Evolutionary conservation across 805 yeast species (phyloP).

Genomic region (Saccharomycopsis fibuligera): DNA sequence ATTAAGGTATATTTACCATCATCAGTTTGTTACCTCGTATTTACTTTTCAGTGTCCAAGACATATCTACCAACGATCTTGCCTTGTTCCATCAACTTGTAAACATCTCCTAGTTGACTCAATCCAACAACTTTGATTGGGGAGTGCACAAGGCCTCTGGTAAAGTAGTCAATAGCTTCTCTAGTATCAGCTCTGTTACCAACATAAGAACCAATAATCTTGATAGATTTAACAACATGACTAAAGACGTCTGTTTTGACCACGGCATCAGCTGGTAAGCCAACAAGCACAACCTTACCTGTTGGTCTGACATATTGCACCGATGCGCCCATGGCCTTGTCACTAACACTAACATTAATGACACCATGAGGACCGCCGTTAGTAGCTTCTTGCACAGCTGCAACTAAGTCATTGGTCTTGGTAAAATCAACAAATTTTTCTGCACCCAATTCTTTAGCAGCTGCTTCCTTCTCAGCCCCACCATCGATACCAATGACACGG

Average conservation of each 20-base stretch:
- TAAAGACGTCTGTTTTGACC: conserved; percentile 44
- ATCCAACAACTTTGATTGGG: conserved; percentile 50
- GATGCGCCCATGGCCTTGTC: conserved; percentile 60
- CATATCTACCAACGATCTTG: conserved; percentile 58
- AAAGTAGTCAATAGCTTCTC: conserved; percentile 53
- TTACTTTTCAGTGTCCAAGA: conserved; percentile 41
- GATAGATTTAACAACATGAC: conserved; percentile 48
- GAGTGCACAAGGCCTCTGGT: conserved; percentile 45
- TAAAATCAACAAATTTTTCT: conserved; percentile 57
- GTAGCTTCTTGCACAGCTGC: conserved; percentile 51
- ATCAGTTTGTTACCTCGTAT: background rate
- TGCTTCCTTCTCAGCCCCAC: conserved; percentile 56
- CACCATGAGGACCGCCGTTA: conserved; percentile 73
- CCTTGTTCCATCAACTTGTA: conserved; percentile 55
- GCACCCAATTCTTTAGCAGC: conserved; percentile 58
- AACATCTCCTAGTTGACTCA: conserved; percentile 42
- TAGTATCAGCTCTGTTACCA: conserved; percentile 55
- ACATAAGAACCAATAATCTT: conserved; percentile 52
- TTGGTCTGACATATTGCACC: conserved; percentile 51
- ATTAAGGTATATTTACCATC: background rate
- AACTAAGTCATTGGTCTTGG: conserved; percentile 46
- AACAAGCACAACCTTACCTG: conserved; percentile 56
- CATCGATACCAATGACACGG: conserved; percentile 67
- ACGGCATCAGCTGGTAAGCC: conserved; percentile 61
- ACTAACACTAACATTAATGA: conserved; percentile 68